A percentile compares a stretch with the other conserved stretches of the same genome.
Conservation (phyloP, 768 basidiomycete genomes). For the Leucocoprinus leucothites region DNA sequence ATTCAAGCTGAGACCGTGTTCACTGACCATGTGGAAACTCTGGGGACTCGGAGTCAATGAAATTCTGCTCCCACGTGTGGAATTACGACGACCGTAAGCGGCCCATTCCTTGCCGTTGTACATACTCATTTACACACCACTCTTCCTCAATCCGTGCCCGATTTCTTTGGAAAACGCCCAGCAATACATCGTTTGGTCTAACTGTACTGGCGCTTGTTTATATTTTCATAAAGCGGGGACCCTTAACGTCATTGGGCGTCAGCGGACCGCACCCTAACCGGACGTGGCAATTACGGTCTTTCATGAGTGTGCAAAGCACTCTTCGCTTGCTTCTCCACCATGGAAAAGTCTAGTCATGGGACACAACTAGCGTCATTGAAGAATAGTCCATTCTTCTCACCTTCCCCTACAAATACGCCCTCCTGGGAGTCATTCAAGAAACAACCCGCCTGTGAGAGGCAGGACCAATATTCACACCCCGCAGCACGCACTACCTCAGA, state of each 20-base stretch:
- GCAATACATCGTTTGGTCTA: too few relatives aligned
- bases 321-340: constrained; percentile 12
- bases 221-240: neutral
- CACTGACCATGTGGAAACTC: too few relatives aligned
- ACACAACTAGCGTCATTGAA: constrained; percentile 1
- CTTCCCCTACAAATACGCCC: constrained; percentile 9
- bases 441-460: constrained; percentile 3
- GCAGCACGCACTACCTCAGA: neutral
- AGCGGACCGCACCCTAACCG: constrained; percentile 11
- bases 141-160: too few relatives aligned
- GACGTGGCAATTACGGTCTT: constrained; percentile 5
- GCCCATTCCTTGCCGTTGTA: too few relatives aligned
- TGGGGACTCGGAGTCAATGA: too few relatives aligned
- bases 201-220: too few relatives aligned
- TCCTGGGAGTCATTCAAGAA: neutral
- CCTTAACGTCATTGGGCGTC: neutral
- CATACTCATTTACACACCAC: too few relatives aligned
- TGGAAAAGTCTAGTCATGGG: constrained; percentile 12
- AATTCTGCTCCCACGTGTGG: too few relatives aligned
- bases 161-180: too few relatives aligned
- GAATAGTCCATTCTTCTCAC: constrained; percentile 4
- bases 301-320: neutral
- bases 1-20: too few relatives aligned
- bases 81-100: too few relatives aligned
- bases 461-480: neutral